A percentile compares a stretch with the other conserved stretches of the same genome.
Conservation (phyloP, 2,329 filamentous ascomycete genomes). For the Teratosphaeria gauchensis region DNA sequence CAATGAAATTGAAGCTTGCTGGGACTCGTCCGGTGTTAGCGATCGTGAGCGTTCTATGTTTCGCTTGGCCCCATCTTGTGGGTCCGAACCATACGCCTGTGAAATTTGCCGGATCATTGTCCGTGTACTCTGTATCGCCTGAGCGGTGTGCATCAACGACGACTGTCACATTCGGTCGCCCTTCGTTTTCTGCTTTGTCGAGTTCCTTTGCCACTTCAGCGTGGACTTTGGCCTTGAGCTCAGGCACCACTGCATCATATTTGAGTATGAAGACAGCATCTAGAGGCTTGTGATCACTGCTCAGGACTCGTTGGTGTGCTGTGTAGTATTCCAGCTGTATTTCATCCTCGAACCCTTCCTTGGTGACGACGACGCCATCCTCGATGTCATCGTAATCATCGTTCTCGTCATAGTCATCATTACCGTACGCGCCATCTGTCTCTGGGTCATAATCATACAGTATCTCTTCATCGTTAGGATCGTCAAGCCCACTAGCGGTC, state of each 20-base stretch:
- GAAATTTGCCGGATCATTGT: conserved; percentile 29
- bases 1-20: conserved; percentile 71
- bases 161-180: conserved; percentile 59
- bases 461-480: conserved; percentile 68
- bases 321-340: conserved; percentile 60
- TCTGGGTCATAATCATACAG: conserved; percentile 88
- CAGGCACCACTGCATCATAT: conserved; percentile 77
- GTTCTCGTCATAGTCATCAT: conserved; percentile 45
- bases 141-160: conserved; percentile 55
- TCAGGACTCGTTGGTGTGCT: conserved; percentile 79
- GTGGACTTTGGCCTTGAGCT: conserved; percentile 73
- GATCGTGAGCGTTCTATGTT: conserved; percentile 63
- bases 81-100: conserved; percentile 70
- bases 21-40: conserved; percentile 83
- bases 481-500: conserved; percentile 66
- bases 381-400: conserved; percentile 43
- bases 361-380: conserved; percentile 45
- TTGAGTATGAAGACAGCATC: conserved; percentile 72
- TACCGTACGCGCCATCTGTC: conserved; percentile 52
- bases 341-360: conserved; percentile 48
- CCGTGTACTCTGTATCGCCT: conserved; percentile 31
- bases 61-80: conserved; percentile 57
- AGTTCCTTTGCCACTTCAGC: conserved; percentile 80
- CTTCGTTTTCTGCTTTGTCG: conserved; percentile 86
- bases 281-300: conserved; percentile 92